phyloP scores from a whole-genome alignment of 2,329 filamentous ascomycete genomes.

The Leptographium flavum region DNA sequence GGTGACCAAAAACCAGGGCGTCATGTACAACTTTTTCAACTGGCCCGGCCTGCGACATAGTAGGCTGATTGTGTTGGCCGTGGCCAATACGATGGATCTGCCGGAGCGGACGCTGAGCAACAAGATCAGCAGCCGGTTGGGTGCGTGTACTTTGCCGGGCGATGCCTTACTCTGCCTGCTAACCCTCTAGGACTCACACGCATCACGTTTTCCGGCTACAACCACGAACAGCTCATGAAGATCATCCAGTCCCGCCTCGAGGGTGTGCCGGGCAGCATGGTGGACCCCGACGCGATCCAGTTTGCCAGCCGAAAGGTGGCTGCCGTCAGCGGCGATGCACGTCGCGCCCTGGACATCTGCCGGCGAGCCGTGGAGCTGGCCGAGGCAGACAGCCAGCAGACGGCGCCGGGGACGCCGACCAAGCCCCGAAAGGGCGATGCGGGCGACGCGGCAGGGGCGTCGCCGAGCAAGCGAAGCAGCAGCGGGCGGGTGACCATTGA shows the following conservation, averaged over 20 bases:
- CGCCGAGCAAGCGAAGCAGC: slow-evolving; percentile 22
- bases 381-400: slow-evolving; percentile 45
- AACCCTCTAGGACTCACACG: slow-evolving; percentile 52
- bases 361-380: slow-evolving; percentile 88
- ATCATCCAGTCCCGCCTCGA: slow-evolving; percentile 92
- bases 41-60: slow-evolving; percentile 91
- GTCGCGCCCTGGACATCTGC: slow-evolving; percentile 88
- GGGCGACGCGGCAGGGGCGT: not conserved
- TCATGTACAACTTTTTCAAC: slow-evolving; percentile 99
- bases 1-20: slow-evolving; percentile 95
- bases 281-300: slow-evolving; percentile 85
- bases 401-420: slow-evolving; percentile 21
- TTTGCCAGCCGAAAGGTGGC: slow-evolving; percentile 95
- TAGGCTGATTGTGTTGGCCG: slow-evolving; percentile 85
- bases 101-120: slow-evolving; percentile 93
- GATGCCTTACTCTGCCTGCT: not conserved
- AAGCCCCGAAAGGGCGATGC: slow-evolving; percentile 13
- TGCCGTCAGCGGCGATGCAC: slow-evolving; percentile 85
- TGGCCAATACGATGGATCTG: slow-evolving; percentile 98
- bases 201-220: slow-evolving; percentile 95
- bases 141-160: slow-evolving; percentile 22
- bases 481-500: slow-evolving; percentile 67
- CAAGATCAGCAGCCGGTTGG: slow-evolving; percentile 88
- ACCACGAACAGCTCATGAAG: slow-evolving; percentile 90
- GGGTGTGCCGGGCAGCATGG: slow-evolving; percentile 76